phyloP scores from a whole-genome alignment of 352 stramenopile genomes.

The Phytopythium sindhum region DNA sequence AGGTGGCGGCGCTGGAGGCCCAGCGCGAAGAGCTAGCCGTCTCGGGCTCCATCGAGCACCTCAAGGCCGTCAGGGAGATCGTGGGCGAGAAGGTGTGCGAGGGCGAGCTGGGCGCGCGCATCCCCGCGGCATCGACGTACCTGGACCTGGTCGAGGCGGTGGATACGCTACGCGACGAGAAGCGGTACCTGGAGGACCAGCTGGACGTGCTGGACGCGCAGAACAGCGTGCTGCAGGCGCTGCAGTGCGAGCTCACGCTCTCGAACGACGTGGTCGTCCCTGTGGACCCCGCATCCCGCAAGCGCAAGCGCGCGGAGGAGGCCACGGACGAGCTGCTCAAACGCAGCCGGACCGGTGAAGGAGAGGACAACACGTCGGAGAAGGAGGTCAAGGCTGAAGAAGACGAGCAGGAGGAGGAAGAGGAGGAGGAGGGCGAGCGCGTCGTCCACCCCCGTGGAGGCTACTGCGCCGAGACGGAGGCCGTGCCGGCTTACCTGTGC shows the following conservation, averaged over 20 bases:
- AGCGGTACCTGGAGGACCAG: slow-evolving; percentile 38
- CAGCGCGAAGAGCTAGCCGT: slow-evolving; percentile 18
- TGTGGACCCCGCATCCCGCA: slow-evolving; percentile 7
- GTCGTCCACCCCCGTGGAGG: slow-evolving; percentile 14
- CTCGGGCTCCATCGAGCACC: slow-evolving; percentile 21
- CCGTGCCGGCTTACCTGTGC: slow-evolving; percentile 33
- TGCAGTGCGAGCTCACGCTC: slow-evolving; percentile 32
- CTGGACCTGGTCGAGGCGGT: slow-evolving; percentile 27
- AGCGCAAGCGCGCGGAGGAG: slow-evolving; percentile 27
- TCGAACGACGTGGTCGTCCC: slow-evolving; percentile 13
- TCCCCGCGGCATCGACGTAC: slow-evolving; percentile 30
- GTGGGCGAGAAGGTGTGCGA: slow-evolving; percentile 18
- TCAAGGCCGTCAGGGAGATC: slow-evolving; percentile 13
- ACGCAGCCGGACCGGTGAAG: not conserved
- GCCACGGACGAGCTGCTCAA: slow-evolving; percentile 3
- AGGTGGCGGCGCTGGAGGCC: slow-evolving; percentile 19
- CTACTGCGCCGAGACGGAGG: slow-evolving; percentile 37
- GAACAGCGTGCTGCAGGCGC: slow-evolving; percentile 36
- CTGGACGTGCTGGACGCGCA: slow-evolving; percentile 40
- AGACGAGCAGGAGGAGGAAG: slow-evolving; percentile 3
- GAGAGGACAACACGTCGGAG: slow-evolving; percentile 11
- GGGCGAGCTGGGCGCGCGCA: slow-evolving; percentile 13
- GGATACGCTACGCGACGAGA: slow-evolving; percentile 33
- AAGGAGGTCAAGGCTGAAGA: not conserved
- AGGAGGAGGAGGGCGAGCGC: slow-evolving; percentile 13